Evolutionary conservation across 805 yeast genomes (phyloP), one percentile per base, ranked within the genome.

Genomic region (Candida patagonica): DNA sequence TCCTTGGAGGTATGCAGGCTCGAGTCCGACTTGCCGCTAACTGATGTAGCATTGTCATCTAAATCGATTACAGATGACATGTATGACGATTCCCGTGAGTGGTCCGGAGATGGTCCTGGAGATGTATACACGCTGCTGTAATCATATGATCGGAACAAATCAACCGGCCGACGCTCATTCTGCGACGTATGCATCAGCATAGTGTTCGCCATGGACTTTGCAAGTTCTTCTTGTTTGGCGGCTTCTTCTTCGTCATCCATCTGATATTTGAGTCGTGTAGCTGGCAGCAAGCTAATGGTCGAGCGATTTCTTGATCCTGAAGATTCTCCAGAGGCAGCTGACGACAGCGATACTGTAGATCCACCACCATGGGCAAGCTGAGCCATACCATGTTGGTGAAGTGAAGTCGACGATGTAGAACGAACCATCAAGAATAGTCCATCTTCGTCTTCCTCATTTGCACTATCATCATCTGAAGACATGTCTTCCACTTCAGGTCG

Each of bases 261-360:
- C 6, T 85, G 84, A 55, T 76, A 75, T 55, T 88, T 87, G 41
- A 89, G 70, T 0, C 85, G 77, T 0, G 97, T 87, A 2, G 96
- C 78, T 2, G 97, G 96, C 38, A 89, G 62, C 32, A 76, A 66
- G 26, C 85, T 86, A 47, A 88, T 87, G 8, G 85, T 81, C 32
- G 73, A 71, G 46, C 57, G 54, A 44, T 50, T 41, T 29, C 16
- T 29, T 10, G 31, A 29, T 8, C 20, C 31, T 15, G 20, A 15
- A 20, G 31, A 15, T 15, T 29, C 16, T 15, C 20, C 13, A 3
- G 31, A 29, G 8, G 10, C 15, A 24, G 26, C 12, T 3, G 31
- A 17, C 4, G 34, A 29, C 31, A 29, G 16, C 13, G 17, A 15
- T 17, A 8, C 19, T 5, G 15, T n/a, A 4, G 15, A 12, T 13